These are phyloP conservation scores for Pythium apleroticum DNA, from an alignment of 352 stramenopile genomes.

Conservation along the genomic window DNA sequence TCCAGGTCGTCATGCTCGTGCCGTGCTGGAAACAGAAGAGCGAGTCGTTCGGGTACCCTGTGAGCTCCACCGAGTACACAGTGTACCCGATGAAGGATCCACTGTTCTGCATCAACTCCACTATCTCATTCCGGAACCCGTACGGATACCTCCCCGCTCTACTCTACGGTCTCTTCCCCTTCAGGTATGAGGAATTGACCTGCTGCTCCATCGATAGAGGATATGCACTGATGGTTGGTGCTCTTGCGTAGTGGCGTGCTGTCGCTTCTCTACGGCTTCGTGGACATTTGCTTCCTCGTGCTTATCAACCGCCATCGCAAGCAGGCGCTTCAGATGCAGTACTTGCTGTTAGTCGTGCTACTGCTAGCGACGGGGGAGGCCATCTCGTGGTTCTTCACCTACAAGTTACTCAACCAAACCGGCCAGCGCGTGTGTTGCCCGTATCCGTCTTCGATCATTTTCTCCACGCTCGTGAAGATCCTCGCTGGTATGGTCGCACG, in stretches of 20 bases:
- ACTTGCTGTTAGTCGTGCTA: constrained; percentile 77
- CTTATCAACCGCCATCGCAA: constrained; percentile 69
- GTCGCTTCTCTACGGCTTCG: constrained; percentile 67
- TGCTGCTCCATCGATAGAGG: too few species aligned
- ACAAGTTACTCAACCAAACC: constrained; percentile 68
- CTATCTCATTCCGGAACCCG: constrained; percentile 72
- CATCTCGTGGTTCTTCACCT: constrained; percentile 76
- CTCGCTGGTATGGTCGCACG: constrained; percentile 71
- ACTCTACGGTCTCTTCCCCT: constrained; percentile 79
- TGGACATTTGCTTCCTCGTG: constrained; percentile 67
- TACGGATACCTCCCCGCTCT: constrained; percentile 83
- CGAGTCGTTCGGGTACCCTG: constrained; percentile 72
- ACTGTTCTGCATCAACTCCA: constrained; percentile 58
- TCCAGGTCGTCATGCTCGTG: constrained; percentile 70
- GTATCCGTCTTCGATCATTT: constrained; percentile 62
- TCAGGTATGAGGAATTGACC: constrained; percentile 52
- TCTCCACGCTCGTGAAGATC: constrained; percentile 77
- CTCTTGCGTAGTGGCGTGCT: constrained; percentile 52
- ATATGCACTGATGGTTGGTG: neutral
- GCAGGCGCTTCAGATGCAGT: constrained; percentile 81
- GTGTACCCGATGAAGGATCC: constrained; percentile 75
- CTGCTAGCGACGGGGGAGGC: constrained; percentile 73
- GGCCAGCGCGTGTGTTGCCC: constrained; percentile 76
- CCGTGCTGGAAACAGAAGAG: constrained; percentile 86
- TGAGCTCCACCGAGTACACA: constrained; percentile 67